Evolutionary conservation across 495 filamentous ascomycete species (phyloP).

Genomic region (Glarea lozoyensis): DNA sequence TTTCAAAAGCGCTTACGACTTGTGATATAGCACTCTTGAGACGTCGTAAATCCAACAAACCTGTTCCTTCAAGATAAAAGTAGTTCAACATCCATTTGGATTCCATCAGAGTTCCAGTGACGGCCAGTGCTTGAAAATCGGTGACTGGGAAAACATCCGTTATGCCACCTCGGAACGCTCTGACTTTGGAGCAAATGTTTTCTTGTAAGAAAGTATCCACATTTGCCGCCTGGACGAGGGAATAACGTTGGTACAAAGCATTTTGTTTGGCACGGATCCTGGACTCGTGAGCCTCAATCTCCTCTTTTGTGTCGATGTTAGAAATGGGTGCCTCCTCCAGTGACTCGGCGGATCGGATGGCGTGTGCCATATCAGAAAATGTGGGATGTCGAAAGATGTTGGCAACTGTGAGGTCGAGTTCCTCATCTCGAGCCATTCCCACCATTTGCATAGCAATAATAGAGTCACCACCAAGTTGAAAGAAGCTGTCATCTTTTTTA

Average conservation of each 20-base stretch:
- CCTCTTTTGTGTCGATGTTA: neutral
- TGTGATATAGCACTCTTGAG: constrained; percentile 31
- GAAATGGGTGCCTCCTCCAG: neutral
- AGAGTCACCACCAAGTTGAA: constrained; percentile 59
- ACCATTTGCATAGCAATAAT: constrained; percentile 64
- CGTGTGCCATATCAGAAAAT: constrained; percentile 6
- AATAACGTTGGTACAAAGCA: constrained; percentile 35
- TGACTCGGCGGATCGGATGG: neutral
- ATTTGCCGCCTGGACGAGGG: constrained; percentile 30
- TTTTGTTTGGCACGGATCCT: constrained; percentile 10
- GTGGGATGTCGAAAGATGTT: constrained; percentile 31
- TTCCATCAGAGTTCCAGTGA: constrained; percentile 44
- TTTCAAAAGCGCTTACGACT: constrained; percentile 44
- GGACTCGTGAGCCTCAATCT: constrained; percentile 16
- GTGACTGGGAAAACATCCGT: constrained; percentile 50
- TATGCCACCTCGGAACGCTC: constrained; percentile 40
- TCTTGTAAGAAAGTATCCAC: constrained; percentile 35
- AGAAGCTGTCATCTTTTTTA: constrained; percentile 47
- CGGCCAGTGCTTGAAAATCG: constrained; percentile 55
- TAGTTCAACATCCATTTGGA: constrained; percentile 42
- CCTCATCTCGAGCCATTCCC: constrained; percentile 42
- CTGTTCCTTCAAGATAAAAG: constrained; percentile 45
- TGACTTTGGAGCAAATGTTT: constrained; percentile 44
- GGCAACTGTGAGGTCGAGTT: constrained; percentile 48
- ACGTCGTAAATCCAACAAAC: constrained; percentile 34